phyloP scores from a whole-genome alignment of 176 grass and related monocot genomes.

The Zea luxurians region DNA sequence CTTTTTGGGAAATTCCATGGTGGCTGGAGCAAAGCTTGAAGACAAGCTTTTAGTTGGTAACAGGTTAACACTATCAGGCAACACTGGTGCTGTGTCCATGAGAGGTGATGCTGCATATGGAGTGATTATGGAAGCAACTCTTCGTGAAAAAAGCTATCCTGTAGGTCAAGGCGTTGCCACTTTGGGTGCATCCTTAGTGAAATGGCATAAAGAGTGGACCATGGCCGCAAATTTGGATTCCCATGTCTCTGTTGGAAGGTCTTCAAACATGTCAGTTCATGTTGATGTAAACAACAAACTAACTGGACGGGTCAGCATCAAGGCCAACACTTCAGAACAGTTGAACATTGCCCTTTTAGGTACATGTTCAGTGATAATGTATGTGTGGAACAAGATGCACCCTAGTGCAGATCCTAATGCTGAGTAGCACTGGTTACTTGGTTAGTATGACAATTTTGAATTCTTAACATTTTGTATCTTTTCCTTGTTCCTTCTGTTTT shows the following conservation, averaged over 20 bases:
- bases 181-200: conserved; percentile 64
- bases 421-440: conserved; percentile 39
- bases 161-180: conserved; percentile 59
- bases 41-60: conserved; percentile 65
- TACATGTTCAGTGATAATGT: conserved; percentile 60
- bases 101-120: conserved; percentile 58
- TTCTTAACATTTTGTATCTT: conserved; percentile 18
- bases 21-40: conserved; percentile 71
- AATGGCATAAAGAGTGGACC: conserved; percentile 59
- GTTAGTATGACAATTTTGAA: conserved; percentile 42
- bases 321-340: conserved; percentile 67
- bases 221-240: conserved; percentile 68
- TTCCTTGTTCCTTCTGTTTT: conserved; percentile 19
- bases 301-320: conserved; percentile 68
- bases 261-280: conserved; percentile 59
- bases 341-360: conserved; percentile 70
- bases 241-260: conserved; percentile 61
- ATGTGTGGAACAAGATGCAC: conserved; percentile 56
- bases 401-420: conserved; percentile 24
- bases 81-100: conserved; percentile 58
- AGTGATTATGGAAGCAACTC: conserved; percentile 59
- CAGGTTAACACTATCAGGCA: conserved; percentile 54
- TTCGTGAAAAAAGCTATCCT: conserved; percentile 58
- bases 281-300: conserved; percentile 73
- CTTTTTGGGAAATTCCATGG: conserved; percentile 62